Evolutionary conservation across 2,329 filamentous ascomycete genomes (phyloP), one percentile per base, ranked within the genome.

Genomic region (Tolypocladium sp.): DNA sequence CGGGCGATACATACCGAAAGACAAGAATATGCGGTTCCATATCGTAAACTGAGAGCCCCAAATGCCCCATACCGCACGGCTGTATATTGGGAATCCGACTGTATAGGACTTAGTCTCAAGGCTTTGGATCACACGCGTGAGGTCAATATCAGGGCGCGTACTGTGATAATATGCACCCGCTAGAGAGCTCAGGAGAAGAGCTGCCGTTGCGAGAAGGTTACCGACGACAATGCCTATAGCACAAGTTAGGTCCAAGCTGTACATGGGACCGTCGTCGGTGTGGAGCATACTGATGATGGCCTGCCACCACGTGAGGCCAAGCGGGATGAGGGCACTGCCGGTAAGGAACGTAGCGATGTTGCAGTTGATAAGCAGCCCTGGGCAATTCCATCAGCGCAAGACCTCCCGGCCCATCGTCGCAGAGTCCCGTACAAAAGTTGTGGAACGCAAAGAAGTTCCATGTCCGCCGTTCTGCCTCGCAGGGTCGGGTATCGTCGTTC

Each of bases 401-500:
- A 5, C 38, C 2, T 20, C 27, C 13, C 27, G 17, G 6, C 33
- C 3, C 46, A 10, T 20, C 12, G 15, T 9, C 17, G 17, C 8
- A 5, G 2, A 4, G 7, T 10, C 15, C 35, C 37, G 15, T 63
- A 78, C 77, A 79, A 57, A 71, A 77, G 63, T 78, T 77, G 63
- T 77, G 73, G 52, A 75, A 80, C 4, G 75, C 73, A 60, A 72
- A 65, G 33, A 71, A 73, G 4, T 68, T 71, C 77, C 76, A 80
- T 6, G 75, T 79, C 20, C 76, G 70, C 51, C 76, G 69, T 51
- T 64, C 71, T 1, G 70, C 65, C 60, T 78, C 76, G 35, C 79
- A 74, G 12, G 79, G 79, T 3, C 77, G 76, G 59, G 81, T 78
- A 63, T 82, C 79, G 62, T 81, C 73, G 64, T 82, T 82, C 73